Evolutionary conservation across 352 stramenopile genomes (phyloP), one percentile per base, ranked within the genome.

Genomic region (Globisporangium apiculatum): DNA sequence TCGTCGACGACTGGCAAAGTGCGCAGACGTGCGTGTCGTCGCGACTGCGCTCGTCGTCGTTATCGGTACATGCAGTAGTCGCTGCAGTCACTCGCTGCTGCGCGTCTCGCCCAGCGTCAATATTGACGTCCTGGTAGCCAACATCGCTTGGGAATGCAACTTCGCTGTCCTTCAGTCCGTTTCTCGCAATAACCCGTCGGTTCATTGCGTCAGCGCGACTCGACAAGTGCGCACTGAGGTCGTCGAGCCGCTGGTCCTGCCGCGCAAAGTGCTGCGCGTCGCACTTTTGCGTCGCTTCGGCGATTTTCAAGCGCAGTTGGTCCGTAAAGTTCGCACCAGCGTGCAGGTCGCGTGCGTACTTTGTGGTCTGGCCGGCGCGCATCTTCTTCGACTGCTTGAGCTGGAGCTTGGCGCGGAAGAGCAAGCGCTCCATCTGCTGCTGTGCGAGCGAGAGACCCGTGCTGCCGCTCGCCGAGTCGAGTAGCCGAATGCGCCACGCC

Each of bases 301-400:
- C 68, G 15, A 89, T 71, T 38, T 89, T 75, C 12, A 60, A 48
- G 6, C 79, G 76, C 45, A 89, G 59, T 45, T 88, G 75, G 12
- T 46, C 58, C 18, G 80, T 71, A 64, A 91, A 89, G 1, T 66
- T 53, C 3, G 67, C 66, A 7, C 81, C 81, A 18, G 76, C 76
- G 9, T 73, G 70, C 9, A 89, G 59, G 38, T 71, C 67, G 0
- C 66, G 63, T 9, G 64, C 65, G 51, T 88, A 88, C 12, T 57
- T 48, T 38, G 75, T 76, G 0, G 64, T 70, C 31, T 91, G 73
- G 0, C 82, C 82, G 0, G 75, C 66, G 18, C 82, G 76, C 72
- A 86, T 89, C 45, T 83, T 82, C 37, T 83, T 71, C 2, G 82
- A 92, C 45, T 86, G 75, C 55, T 92, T 92, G 0, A 92, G 61